A percentile compares a stretch with the other conserved stretches of the same genome.
Conservation (phyloP, 257 asterid species). For the Perilla frutescens region DNA sequence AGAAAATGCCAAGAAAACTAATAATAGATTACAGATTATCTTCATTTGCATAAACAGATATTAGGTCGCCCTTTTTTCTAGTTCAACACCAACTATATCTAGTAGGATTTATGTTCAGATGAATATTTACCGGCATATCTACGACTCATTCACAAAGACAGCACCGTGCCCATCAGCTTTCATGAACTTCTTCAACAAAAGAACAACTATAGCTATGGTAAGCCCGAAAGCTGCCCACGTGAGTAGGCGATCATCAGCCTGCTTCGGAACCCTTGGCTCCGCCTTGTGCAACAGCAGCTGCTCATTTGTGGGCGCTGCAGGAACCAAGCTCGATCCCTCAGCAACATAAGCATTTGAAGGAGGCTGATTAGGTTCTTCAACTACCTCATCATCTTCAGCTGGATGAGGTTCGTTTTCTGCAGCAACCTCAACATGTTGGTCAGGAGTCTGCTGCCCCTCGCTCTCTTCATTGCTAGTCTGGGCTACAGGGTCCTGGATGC, state of each 20-base stretch:
- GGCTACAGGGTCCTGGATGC: slow-evolving; percentile 42
- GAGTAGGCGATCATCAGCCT: slow-evolving; percentile 67
- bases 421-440: slow-evolving; percentile 37
- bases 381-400: slow-evolving; percentile 40
- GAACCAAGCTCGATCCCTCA: slow-evolving; percentile 45
- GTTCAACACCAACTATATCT: slow-evolving; percentile 4
- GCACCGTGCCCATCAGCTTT: slow-evolving; percentile 82
- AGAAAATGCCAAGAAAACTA: slow-evolving; percentile 6
- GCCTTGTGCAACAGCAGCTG: slow-evolving; percentile 47
- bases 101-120: neutral
- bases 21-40: neutral
- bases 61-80: neutral
- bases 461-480: slow-evolving; percentile 39
- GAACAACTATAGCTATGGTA: slow-evolving; percentile 73
- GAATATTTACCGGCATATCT: slow-evolving; percentile 24
- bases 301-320: slow-evolving; percentile 28
- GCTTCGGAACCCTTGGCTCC: slow-evolving; percentile 52
- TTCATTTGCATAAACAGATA: slow-evolving; percentile 12
- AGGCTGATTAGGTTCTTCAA: slow-evolving; percentile 48
- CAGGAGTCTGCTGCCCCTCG: slow-evolving; percentile 39
- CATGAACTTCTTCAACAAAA: slow-evolving; percentile 83
- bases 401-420: slow-evolving; percentile 44
- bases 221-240: slow-evolving; percentile 91
- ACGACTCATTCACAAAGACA: slow-evolving; percentile 72
- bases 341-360: slow-evolving; percentile 42